Conservation (phyloP, 768 basidiomycete genomes). For the Tephrocybe rancida region DNA sequence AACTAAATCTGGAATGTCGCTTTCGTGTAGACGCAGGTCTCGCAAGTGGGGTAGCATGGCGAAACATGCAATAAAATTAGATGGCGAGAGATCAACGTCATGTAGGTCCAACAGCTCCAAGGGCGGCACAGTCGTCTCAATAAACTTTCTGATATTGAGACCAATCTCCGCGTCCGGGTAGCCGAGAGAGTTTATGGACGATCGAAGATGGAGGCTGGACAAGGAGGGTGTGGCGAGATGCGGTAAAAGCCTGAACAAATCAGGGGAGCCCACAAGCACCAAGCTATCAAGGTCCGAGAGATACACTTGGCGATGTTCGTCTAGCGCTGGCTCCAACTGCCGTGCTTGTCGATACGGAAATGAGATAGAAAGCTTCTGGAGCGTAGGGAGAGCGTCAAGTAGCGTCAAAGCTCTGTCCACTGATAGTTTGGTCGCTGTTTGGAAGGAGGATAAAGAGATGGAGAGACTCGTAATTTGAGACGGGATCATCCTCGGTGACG, state of each 20-base stretch:
- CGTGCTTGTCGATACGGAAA: conserved; percentile 32
- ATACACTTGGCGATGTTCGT: conserved; percentile 16
- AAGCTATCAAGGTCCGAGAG: conserved; percentile 28
- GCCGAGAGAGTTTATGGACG: conserved; percentile 32
- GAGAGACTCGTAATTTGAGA: conserved; percentile 34
- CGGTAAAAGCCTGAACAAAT: conserved; percentile 32
- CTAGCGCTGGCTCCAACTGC: conserved; percentile 22
- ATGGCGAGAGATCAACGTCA: conserved; percentile 26
- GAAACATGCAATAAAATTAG: conserved; percentile 23
- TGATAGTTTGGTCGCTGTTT: conserved; percentile 22
- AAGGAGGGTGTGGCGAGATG: conserved; percentile 35
- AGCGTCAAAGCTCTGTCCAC: conserved; percentile 28
- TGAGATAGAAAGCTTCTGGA: conserved; percentile 43
- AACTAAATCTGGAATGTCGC: conserved; percentile 53
- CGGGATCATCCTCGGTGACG: conserved; percentile 33
- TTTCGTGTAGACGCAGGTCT: conserved; percentile 58
- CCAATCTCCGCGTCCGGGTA: conserved; percentile 35
- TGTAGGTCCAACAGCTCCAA: conserved; percentile 29
- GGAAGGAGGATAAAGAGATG: conserved; percentile 29
- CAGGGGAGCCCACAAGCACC: conserved; percentile 28
- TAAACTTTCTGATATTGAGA: conserved; percentile 17
- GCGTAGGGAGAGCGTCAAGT: conserved; percentile 39
- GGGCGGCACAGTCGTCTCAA: conserved; percentile 27
- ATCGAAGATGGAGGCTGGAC: conserved; percentile 40
- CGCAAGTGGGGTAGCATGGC: conserved; percentile 39